A percentile compares a stretch with the other conserved stretches of the same genome.
Evolutionary conservation across 192 early-diverging fungal genomes (phyloP).

Genomic region (Paraglomus occultum): DNA sequence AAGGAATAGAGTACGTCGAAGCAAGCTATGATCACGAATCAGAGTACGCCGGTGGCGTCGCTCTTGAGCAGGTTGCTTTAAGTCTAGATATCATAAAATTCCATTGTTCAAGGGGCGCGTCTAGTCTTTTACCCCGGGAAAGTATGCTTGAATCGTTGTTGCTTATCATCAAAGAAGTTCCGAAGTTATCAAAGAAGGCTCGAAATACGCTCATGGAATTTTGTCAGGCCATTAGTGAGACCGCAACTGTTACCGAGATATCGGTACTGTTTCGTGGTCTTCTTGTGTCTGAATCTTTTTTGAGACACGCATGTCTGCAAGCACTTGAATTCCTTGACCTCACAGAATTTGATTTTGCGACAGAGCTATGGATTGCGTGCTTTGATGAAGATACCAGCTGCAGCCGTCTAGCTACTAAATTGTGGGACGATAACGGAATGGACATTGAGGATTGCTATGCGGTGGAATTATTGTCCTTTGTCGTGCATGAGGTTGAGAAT

Average conservation of each 20-base stretch:
- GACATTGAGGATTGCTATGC: slow-evolving; percentile 49
- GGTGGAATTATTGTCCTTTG: slow-evolving; percentile 41
- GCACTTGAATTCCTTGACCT: slow-evolving; percentile 61
- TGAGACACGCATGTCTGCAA: slow-evolving; percentile 63
- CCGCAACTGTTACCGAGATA: slow-evolving; percentile 49
- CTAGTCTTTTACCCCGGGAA: slow-evolving; percentile 57
- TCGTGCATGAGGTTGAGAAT: slow-evolving; percentile 51
- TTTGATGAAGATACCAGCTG: slow-evolving; percentile 63
- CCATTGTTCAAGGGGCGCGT: slow-evolving; percentile 53
- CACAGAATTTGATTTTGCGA: slow-evolving; percentile 58
- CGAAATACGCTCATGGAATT: slow-evolving; percentile 48
- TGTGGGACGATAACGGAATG: slow-evolving; percentile 69
- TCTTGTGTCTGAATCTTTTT: slow-evolving; percentile 60
- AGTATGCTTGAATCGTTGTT: slow-evolving; percentile 64
- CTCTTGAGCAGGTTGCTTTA: slow-evolving; percentile 66
- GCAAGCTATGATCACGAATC: slow-evolving; percentile 26
- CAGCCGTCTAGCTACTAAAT: slow-evolving; percentile 50
- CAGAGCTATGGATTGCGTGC: slow-evolving; percentile 67
- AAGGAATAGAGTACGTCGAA: slow-evolving; percentile 54
- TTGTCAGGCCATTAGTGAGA: slow-evolving; percentile 48
- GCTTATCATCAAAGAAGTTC: slow-evolving; percentile 61
- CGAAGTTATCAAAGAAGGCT: slow-evolving; percentile 54
- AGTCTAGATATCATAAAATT: slow-evolving; percentile 61
- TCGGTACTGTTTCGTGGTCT: slow-evolving; percentile 61
- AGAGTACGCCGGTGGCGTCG: slow-evolving; percentile 45